Base-by-base conservation (phyloP, 306 rosid genomes). In the Cicer yamashitae region DNA sequence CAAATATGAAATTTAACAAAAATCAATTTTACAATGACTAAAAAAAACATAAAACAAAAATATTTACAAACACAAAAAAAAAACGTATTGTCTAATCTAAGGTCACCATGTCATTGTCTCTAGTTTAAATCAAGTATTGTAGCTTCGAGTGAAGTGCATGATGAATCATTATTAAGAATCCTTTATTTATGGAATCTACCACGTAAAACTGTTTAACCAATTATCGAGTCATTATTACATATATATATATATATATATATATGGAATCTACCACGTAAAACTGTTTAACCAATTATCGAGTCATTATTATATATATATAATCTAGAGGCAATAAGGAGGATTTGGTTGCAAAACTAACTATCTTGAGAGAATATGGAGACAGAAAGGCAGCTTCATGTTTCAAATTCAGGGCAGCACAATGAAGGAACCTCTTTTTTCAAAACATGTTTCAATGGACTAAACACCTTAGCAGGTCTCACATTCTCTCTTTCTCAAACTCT, bases 361-460 rank as follows among this genome's bases (percentile, higher is more conserved):
- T 6, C 8, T 73, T 22, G 11, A 11, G 44, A 77, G 57, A 37
- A 44, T 20, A 86, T 91, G 89, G 93, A 88, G 83, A 84, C 70
- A 79, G 88, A 84, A 84, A 73, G 48, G 57, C 87, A 86, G 7
- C 77, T 69, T n/a, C 53, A 74, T 11, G 39, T 45, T 14, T 68
- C 87, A 53, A 72, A 50, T 9, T 41, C 87, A 0, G 73, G 50
- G 12, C 77, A 75, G 60, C 73, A 30, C n/a, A 43, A 22, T 41
- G 63, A 71, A 67, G 97, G 93, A 80, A 87, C 97, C 6, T 60
- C 84, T 64, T 79, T 88, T 39, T 64, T 70, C 60, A 84, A 82
- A 80, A 88, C 97, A 45, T 90, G 93, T 67, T 82, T 88, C 87
- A 92, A 90, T 76, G 93, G 93, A 18, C 67, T 90, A 76, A 92